Conservation (phyloP, 805 yeast species). For the Wickerhamomyces strasburgensis region DNA sequence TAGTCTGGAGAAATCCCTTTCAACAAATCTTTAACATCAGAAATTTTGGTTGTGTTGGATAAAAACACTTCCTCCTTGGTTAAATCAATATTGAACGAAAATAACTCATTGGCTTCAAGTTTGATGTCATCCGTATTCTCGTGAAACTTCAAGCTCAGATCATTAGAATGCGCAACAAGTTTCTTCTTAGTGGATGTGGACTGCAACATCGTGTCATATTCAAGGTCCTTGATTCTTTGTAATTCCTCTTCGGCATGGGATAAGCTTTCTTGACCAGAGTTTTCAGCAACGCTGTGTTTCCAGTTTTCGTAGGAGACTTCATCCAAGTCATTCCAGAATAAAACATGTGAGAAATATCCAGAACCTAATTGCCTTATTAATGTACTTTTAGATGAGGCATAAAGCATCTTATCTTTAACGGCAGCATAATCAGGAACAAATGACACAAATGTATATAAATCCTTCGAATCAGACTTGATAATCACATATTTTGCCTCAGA, state of each 20-base stretch:
- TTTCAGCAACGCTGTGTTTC: conserved; percentile 33
- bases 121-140: conserved; percentile 24
- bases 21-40: conserved; percentile 27
- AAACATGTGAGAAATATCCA: conserved; percentile 30
- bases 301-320: conserved; percentile 44
- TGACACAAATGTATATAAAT: conserved; percentile 53
- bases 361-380: conserved; percentile 70
- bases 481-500: conserved; percentile 47
- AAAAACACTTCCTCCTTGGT: conserved; percentile 43
- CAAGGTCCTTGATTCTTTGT: conserved; percentile 39
- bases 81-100: conserved; percentile 48
- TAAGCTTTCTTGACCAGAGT: conserved; percentile 39
- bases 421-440: conserved; percentile 84
- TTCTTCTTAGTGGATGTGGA: conserved; percentile 28
- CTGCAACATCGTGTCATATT: conserved; percentile 30
- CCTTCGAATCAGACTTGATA: conserved; percentile 31
- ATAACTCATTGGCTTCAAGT: conserved; percentile 30
- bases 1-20: conserved; percentile 31
- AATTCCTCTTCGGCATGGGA: conserved; percentile 56
- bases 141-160: conserved; percentile 22
- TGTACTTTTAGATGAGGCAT: conserved; percentile 84
- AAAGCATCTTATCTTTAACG: conserved; percentile 84
- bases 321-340: conserved; percentile 29
- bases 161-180: conserved; percentile 24
- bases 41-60: conserved; percentile 21